Conservation (phyloP, 176 grass and related monocot species). For the Avena eriantha region DNA sequence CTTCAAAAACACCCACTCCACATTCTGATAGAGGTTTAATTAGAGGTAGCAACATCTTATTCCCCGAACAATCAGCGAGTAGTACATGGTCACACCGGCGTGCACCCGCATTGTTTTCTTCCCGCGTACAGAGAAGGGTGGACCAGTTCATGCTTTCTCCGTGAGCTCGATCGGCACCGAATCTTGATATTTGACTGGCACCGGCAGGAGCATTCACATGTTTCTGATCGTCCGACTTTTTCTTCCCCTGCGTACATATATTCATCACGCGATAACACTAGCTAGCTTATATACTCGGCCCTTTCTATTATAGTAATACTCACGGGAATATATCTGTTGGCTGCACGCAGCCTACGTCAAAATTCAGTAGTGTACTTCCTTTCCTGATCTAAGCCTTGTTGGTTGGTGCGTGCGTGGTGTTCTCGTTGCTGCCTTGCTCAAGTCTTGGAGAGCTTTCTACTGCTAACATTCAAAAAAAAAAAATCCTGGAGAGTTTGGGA, state of each 20-base stretch:
- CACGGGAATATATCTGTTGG: not conserved
- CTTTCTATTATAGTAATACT: not conserved
- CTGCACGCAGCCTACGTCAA: not conserved
- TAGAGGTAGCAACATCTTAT: too few species aligned
- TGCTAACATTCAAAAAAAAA: too few species aligned
- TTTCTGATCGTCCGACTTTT: not conserved
- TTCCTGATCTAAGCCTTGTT: too few species aligned
- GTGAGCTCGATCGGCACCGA: not conserved
- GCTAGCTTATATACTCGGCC: not conserved
- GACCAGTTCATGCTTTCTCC: not conserved
- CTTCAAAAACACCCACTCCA: too few species aligned
- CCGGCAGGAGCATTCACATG: slow-evolving; percentile 36
- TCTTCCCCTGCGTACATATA: not conserved
- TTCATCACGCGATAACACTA: not conserved
- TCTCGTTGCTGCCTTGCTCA: too few species aligned
- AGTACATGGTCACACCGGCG: not conserved
- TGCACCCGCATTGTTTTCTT: not conserved
- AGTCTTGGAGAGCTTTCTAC: too few species aligned
- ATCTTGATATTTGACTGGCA: slow-evolving; percentile 24
- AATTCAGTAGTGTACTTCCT: too few species aligned
- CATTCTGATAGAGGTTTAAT: too few species aligned
- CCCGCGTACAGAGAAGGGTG: not conserved
- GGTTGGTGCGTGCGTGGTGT: too few species aligned
- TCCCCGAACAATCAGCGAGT: not conserved
- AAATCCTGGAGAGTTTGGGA: too few species aligned